These are phyloP conservation scores for Cunninghamia lanceolata DNA, from an alignment of 75 land plant genomes.

Conservation along the genomic window DNA sequence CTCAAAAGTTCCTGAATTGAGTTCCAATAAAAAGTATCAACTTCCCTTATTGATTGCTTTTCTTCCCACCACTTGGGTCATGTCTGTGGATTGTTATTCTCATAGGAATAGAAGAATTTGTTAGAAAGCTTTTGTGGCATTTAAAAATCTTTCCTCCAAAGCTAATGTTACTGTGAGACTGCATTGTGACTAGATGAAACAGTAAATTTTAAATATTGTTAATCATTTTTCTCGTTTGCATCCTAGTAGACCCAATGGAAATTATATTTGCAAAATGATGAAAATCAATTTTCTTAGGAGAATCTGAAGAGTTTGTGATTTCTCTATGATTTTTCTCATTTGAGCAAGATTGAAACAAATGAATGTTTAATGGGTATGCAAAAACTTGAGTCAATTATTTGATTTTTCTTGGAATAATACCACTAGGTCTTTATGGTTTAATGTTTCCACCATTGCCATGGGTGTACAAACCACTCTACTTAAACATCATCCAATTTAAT, in stretches of 20 bases:
- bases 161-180: not conserved
- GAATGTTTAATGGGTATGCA: not conserved
- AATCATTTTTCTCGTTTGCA: conserved; percentile 26
- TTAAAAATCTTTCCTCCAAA: not conserved
- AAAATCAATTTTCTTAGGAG: not conserved
- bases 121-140: not conserved
- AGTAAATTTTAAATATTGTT: conserved; percentile 54
- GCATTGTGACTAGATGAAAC: conserved; percentile 42
- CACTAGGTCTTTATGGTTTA: conserved; percentile 29
- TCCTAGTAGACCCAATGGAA: not conserved
- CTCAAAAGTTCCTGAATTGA: conserved; percentile 41
- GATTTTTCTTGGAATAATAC: conserved; percentile 3
- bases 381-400: not conserved
- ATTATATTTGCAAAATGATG: not conserved
- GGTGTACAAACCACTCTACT: conserved; percentile 24
- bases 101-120: not conserved
- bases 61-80: not conserved
- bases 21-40: conserved; percentile 41
- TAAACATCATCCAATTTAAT: too few species aligned
- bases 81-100: conserved; percentile 37
- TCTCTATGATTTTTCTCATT: not conserved
- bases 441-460: conserved; percentile 21
- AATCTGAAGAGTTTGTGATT: not conserved
- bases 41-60: conserved; percentile 26
- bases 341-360: not conserved